phyloP scores from a whole-genome alignment of 768 basidiomycete genomes.

The Lactarius quietus region DNA sequence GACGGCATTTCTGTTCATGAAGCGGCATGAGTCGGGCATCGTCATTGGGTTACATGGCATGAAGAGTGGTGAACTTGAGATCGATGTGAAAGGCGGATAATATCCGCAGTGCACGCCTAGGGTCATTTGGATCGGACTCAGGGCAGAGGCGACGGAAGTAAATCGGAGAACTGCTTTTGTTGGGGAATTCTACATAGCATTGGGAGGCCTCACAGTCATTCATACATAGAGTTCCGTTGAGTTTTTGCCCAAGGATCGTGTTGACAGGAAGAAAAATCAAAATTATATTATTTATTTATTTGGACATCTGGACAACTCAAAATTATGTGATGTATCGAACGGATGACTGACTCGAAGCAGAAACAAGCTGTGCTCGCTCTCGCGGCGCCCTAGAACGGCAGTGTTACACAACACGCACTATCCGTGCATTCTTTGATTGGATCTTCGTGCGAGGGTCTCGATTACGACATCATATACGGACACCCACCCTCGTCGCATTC shows the following conservation, averaged over 20 bases:
- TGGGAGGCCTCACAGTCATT: not conserved
- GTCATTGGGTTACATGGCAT: not conserved
- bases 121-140: not conserved
- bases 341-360: not conserved
- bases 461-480: not conserved
- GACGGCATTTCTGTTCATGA: not conserved
- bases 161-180: not conserved
- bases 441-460: not conserved
- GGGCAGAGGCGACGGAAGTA: not conserved
- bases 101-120: not conserved
- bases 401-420: conserved; percentile 8
- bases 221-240: not conserved
- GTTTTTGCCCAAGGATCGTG: not conserved
- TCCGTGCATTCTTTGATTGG: not conserved
- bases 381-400: not conserved
- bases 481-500: not conserved
- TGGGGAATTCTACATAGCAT: not conserved
- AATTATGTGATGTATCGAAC: not conserved
- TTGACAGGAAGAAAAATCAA: no score
- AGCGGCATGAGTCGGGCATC: not conserved
- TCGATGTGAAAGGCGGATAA: not conserved
- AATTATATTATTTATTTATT: not conserved
- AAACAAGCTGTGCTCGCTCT: not conserved
- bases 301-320: no score
- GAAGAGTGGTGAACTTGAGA: not conserved